Conservation (phyloP, 208 protist genomes). For the Leishmania lainsoni region DNA sequence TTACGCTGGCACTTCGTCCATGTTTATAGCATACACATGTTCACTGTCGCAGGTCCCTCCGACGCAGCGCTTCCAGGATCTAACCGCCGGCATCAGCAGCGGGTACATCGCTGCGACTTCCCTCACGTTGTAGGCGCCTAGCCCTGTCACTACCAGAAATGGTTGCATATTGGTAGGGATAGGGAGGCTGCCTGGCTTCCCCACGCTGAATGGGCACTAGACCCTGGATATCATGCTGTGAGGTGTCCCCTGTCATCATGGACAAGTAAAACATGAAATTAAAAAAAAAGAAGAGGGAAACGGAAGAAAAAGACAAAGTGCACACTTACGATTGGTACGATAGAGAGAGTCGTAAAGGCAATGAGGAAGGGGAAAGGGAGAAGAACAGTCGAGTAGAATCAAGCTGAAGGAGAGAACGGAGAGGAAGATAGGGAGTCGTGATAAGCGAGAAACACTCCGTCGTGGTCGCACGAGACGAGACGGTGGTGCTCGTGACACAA, state of each 20-base stretch:
- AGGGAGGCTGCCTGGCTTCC: not conserved
- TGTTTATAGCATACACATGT: not conserved
- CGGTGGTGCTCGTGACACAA: not conserved
- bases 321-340: not conserved
- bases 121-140: not conserved
- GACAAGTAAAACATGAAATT: not conserved
- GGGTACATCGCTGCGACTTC: not conserved
- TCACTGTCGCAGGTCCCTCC: not conserved
- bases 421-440: not conserved
- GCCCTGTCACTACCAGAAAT: not conserved
- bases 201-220: not conserved
- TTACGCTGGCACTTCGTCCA: not conserved
- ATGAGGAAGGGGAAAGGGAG: not conserved
- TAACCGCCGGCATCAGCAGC: not conserved
- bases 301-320: conserved; percentile 1
- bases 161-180: not conserved
- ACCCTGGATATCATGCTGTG: not conserved
- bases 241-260: not conserved
- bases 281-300: not conserved
- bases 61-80: not conserved
- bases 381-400: not conserved
- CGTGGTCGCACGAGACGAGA: not conserved
- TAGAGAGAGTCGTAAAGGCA: not conserved
- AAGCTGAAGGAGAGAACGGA: not conserved
- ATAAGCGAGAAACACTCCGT: not conserved